A percentile compares a stretch with the other conserved stretches of the same genome.
These are phyloP conservation scores for Zalerion maritima DNA, from an alignment of 495 filamentous ascomycete species.

Conservation along the genomic window DNA sequence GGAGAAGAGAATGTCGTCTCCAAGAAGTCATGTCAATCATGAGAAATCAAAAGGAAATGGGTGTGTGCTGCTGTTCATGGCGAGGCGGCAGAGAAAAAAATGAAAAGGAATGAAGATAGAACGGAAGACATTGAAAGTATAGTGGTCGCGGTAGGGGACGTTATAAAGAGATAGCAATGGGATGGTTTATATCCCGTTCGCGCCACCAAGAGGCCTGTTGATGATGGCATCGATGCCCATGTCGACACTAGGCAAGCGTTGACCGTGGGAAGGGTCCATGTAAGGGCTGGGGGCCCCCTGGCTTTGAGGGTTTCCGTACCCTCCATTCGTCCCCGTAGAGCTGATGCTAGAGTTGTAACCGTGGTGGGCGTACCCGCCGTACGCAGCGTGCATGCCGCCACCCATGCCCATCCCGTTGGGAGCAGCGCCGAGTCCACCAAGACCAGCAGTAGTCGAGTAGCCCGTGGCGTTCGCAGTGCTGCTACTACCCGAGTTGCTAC, in stretches of 20 bases:
- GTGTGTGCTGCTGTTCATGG: too few relatives aligned
- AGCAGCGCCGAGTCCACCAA: too few relatives aligned
- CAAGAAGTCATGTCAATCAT: too few relatives aligned
- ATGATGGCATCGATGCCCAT: constrained; percentile 43
- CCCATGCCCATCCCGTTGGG: constrained; percentile 18
- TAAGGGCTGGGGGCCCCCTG: constrained; percentile 30
- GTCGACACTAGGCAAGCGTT: constrained; percentile 36
- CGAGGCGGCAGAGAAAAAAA: too few relatives aligned
- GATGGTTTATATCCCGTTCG: too few relatives aligned
- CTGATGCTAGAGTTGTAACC: constrained; percentile 28
- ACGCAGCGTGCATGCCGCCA: constrained; percentile 13
- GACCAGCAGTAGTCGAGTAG: constrained; percentile 6
- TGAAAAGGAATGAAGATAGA: too few relatives aligned
- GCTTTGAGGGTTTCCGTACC: constrained; percentile 11
- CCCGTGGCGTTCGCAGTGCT: constrained; percentile 13
- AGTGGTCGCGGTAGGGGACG: too few relatives aligned
- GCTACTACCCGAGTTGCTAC: constrained; percentile 7
- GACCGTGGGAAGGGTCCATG: constrained; percentile 26
- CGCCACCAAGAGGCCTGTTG: too few relatives aligned
- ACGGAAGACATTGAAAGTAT: too few relatives aligned
- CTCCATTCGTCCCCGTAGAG: constrained; percentile 16
- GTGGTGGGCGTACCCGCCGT: constrained; percentile 15
- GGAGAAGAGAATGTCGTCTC: too few relatives aligned
- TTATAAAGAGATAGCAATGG: too few relatives aligned
- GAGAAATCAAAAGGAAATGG: too few relatives aligned